A percentile compares a stretch with the other conserved stretches of the same genome.
phyloP scores from a whole-genome alignment of 2,329 filamentous ascomycete genomes.

The Ophiostoma pallidulum region DNA sequence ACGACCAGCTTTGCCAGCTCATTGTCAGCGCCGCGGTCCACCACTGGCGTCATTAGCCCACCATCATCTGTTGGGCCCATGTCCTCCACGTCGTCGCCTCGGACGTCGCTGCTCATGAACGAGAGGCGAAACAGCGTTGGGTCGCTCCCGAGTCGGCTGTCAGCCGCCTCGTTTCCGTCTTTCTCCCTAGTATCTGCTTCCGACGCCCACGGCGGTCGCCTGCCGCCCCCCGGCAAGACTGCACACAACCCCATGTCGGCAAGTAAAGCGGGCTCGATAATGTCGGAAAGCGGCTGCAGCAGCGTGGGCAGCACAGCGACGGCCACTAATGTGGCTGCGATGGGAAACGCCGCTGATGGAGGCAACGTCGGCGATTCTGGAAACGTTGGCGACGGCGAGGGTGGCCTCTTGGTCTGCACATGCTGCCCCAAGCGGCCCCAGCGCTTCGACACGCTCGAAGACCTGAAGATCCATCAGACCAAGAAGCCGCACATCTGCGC shows the following conservation, averaged over 20 bases:
- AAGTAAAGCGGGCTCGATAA: not conserved
- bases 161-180: slow-evolving; percentile 14
- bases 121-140: slow-evolving; percentile 16
- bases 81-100: slow-evolving; percentile 15
- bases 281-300: not conserved
- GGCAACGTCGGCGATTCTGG: no score
- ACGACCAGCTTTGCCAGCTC: slow-evolving; percentile 17
- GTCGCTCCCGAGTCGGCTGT: slow-evolving; percentile 16
- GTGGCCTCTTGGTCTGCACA: slow-evolving; percentile 7
- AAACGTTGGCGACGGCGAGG: not conserved
- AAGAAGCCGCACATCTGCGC: slow-evolving; percentile 19
- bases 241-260: not conserved
- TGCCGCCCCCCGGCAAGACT: not conserved
- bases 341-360: not conserved
- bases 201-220: not conserved
- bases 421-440: slow-evolving; percentile 18
- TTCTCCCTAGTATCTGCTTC: not conserved
- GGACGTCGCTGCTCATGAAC: slow-evolving; percentile 13
- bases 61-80: slow-evolving; percentile 13
- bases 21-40: slow-evolving; percentile 9
- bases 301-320: slow-evolving; percentile 4
- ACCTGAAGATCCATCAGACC: slow-evolving; percentile 14
- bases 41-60: slow-evolving; percentile 11
- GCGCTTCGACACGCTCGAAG: slow-evolving; percentile 14
- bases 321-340: not conserved